Conservation (phyloP, 176 grass and related monocot genomes). For the Carex parvula region DNA sequence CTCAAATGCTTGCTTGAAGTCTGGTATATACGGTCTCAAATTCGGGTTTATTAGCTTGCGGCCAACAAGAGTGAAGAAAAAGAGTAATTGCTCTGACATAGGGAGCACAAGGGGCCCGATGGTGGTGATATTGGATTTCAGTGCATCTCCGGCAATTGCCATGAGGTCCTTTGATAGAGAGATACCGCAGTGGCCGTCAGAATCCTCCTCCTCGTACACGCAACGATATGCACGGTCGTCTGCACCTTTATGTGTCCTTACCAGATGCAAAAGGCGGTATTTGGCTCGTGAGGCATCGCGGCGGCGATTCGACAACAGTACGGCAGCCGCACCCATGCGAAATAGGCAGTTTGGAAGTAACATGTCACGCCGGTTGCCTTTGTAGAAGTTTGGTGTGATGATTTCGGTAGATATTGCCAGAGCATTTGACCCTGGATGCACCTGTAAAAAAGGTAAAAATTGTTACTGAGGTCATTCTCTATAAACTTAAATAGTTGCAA, state of each 20-base stretch:
- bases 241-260: constrained; percentile 80
- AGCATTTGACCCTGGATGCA: constrained; percentile 71
- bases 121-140: constrained; percentile 94
- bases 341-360: constrained; percentile 88
- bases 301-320: constrained; percentile 68
- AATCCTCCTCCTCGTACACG: constrained; percentile 85
- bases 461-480: background rate
- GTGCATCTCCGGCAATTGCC: constrained; percentile 87
- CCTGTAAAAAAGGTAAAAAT: constrained; percentile 34
- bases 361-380: constrained; percentile 58
- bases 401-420: constrained; percentile 86
- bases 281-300: constrained; percentile 66
- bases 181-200: constrained; percentile 70
- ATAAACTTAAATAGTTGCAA: background rate
- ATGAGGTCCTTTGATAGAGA: constrained; percentile 88
- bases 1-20: constrained; percentile 89
- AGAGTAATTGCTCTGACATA: constrained; percentile 91
- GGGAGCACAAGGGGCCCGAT: constrained; percentile 84
- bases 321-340: constrained; percentile 84
- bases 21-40: constrained; percentile 86
- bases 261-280: constrained; percentile 78
- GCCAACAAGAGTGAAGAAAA: constrained; percentile 75
- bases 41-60: constrained; percentile 60
- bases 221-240: constrained; percentile 81
- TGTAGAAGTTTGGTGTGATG: constrained; percentile 93